These are phyloP conservation scores for Echria macrotheca DNA, from an alignment of 495 filamentous ascomycete genomes.

Conservation along the genomic window DNA sequence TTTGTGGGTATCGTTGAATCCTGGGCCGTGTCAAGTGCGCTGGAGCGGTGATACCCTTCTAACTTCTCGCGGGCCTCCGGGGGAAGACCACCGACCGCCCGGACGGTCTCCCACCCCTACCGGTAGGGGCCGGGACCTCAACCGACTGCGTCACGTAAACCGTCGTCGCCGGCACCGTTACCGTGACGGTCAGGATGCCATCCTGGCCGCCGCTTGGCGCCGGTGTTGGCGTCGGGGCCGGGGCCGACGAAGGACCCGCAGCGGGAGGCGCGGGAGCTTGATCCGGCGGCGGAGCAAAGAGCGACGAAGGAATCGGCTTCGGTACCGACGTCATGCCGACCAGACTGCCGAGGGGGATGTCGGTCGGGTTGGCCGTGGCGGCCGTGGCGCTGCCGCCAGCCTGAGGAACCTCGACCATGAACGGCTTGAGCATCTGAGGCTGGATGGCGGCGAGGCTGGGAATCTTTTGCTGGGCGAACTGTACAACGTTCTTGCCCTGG, in stretches of 20 bases:
- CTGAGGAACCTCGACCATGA: slow-evolving; percentile 31
- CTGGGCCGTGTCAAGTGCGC: too few relatives aligned
- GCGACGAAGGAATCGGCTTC: slow-evolving; percentile 6
- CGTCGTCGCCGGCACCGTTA: slow-evolving; percentile 18
- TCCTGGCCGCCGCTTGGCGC: neutral
- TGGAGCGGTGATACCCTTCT: too few relatives aligned
- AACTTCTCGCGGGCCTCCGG: too few relatives aligned
- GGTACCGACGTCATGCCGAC: slow-evolving; percentile 10
- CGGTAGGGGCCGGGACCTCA: too few relatives aligned
- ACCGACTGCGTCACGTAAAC: slow-evolving; percentile 16
- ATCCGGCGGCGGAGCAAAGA: neutral
- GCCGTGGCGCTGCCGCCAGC: slow-evolving; percentile 15
- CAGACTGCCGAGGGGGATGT: slow-evolving; percentile 22
- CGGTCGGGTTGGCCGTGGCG: slow-evolving; percentile 13
- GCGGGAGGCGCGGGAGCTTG: neutral
- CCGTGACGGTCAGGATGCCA: slow-evolving; percentile 18
- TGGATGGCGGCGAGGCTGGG: slow-evolving; percentile 26
- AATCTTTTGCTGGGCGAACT: slow-evolving; percentile 24
- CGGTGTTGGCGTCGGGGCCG: neutral
- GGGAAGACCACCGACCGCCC: too few relatives aligned
- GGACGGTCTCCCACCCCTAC: too few relatives aligned
- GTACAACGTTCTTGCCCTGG: slow-evolving; percentile 14
- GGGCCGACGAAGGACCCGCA: neutral
- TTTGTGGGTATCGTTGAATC: too few relatives aligned
- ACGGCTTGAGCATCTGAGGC: slow-evolving; percentile 31